Base-by-base conservation (phyloP, 2,329 filamentous ascomycete genomes). In the Thelonectria blattea region DNA sequence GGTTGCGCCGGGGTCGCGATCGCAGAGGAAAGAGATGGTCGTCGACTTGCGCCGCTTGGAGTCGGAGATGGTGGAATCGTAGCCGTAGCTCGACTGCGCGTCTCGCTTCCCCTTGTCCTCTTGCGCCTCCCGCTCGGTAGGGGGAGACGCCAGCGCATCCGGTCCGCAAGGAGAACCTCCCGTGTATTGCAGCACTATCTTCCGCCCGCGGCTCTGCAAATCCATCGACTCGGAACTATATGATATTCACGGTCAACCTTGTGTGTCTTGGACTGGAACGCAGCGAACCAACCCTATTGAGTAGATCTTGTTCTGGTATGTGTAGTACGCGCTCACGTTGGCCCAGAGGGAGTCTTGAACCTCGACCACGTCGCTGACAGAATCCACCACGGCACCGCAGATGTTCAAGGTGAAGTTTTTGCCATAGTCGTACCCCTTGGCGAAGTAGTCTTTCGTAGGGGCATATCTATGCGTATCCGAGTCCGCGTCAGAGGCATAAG, bases 21-120 rank as follows among this genome's bases (percentile, higher is more conserved):
- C 93, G 81, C 95, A 99, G 66, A 95, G 89, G 74, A 98, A 94
- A 22, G 93, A 95, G 76, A 99, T 92, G 60, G 93, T 88, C 12
- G 93, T 90, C 2, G 92, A 96, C 74, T 94, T 95, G 66, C 84
- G 82, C 46, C 85, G 80, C 43, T 57, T 64, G 51, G 69, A 70
- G 47, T 69, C 69, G 53, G 49, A 45, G 24, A 34, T 50, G 9
- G 32, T 42, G 4, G 22, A 65, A 22, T 77, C 71, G 48, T 79
- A 66, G 49, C 68, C 64, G 32, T 72, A 62, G n/a, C 61, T 57
- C 11, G 42, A 52, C 39, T 66, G 63, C 1, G 80, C 74, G 27
- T 71, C 66, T 51, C 69, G 71, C 49, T 72, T 60, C 56, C 68
- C 66, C 18, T 37, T 37, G 12, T 37, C 34, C 10, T 37, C 12